phyloP scores from a whole-genome alignment of 2,329 filamentous ascomycete species.

The Ceratocystis destructans region DNA sequence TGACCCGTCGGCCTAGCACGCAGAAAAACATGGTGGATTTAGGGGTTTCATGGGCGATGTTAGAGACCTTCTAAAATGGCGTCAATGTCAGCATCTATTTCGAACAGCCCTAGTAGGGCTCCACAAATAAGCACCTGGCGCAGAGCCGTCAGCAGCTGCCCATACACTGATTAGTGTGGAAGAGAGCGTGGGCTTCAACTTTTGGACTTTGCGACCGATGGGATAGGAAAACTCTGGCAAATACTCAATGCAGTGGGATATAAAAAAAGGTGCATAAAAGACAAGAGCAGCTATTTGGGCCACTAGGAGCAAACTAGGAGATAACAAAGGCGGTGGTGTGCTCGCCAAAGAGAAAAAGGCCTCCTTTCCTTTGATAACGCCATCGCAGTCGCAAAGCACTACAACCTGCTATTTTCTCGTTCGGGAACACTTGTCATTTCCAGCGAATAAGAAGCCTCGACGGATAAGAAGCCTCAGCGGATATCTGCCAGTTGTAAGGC shows the following conservation, averaged over 20 bases:
- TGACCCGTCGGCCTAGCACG: too few species aligned
- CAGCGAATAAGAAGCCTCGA: conserved; percentile 1
- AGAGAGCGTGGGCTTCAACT: background rate
- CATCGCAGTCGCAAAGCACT: conserved; percentile 4
- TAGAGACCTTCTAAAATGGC: background rate
- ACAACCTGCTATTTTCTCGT: background rate
- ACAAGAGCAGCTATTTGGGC: background rate
- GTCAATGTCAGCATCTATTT: background rate
- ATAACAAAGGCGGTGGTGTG: background rate
- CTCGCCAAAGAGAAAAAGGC: background rate
- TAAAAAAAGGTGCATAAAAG: background rate
- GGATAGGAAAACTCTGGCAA: background rate
- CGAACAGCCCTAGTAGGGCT: background rate
- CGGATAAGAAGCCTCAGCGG: background rate
- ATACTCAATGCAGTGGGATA: background rate
- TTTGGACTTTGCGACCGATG: background rate
- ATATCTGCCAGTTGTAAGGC: background rate
- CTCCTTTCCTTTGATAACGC: background rate
- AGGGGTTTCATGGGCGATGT: background rate
- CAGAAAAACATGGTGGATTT: too few species aligned
- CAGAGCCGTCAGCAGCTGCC: background rate
- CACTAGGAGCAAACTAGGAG: background rate
- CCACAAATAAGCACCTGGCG: background rate
- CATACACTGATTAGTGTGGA: background rate
- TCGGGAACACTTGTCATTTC: background rate